Conservation (phyloP, 164 flowering plant genomes). For the Hamamelis virginiana region DNA sequence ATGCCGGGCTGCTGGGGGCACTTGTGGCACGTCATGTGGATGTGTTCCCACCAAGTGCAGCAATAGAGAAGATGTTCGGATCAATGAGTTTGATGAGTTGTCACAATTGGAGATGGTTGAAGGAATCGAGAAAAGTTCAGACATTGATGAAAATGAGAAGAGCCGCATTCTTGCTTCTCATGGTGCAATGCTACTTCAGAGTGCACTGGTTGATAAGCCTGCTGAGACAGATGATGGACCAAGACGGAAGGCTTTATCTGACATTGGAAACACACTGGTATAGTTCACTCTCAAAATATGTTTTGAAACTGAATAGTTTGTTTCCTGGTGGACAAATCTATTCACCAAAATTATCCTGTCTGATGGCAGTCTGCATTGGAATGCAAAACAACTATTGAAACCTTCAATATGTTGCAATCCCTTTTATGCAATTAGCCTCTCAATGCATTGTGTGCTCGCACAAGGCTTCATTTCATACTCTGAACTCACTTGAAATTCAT, state of each 20-base stretch:
- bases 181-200: conserved; percentile 73
- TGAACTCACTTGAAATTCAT: not conserved
- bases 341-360: too few species aligned
- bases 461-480: not conserved
- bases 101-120: conserved; percentile 19
- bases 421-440: too few species aligned
- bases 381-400: too few species aligned
- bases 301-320: not conserved
- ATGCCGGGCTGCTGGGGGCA: conserved; percentile 50
- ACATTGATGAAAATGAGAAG: conserved; percentile 32
- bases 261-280: conserved; percentile 89
- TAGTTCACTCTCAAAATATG: not conserved
- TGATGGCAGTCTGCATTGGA: too few species aligned
- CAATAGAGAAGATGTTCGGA: conserved; percentile 39
- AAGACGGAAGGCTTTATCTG: conserved; percentile 73
- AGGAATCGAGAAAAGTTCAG: conserved; percentile 14
- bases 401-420: too few species aligned
- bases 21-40: conserved; percentile 63
- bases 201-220: conserved; percentile 60
- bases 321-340: not conserved
- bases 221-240: conserved; percentile 33
- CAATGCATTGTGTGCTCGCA: not conserved
- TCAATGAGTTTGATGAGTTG: conserved; percentile 19
- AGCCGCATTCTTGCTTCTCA: conserved; percentile 54
- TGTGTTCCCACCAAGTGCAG: conserved; percentile 56